Conservation (phyloP, 208 protist species). For the Balamuthia mandrillaris region DNA sequence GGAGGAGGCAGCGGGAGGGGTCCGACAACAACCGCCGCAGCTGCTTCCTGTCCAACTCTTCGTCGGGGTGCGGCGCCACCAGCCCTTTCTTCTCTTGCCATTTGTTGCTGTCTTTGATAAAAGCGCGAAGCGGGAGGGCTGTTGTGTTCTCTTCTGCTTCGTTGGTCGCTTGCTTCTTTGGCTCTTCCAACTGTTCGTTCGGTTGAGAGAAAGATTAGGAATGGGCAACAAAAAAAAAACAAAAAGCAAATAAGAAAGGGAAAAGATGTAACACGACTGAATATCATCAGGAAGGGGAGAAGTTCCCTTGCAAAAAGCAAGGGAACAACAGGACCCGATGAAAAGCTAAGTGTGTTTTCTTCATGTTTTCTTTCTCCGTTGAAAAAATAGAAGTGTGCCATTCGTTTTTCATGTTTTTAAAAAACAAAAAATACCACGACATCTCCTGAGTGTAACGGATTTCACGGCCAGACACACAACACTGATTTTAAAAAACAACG, state of each 20-base stretch:
- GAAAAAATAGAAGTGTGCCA: neutral
- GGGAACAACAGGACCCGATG: too few species aligned
- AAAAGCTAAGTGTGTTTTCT: too few species aligned
- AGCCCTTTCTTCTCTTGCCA: conserved; percentile 1
- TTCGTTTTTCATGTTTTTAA: conserved; percentile 14
- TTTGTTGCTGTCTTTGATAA: neutral
- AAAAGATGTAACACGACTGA: neutral
- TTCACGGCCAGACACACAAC: too few species aligned
- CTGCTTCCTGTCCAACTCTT: neutral
- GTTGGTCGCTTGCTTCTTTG: too few species aligned
- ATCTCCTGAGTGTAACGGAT: neutral
- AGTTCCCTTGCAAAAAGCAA: too few species aligned
- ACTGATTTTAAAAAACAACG: neutral
- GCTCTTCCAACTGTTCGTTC: too few species aligned
- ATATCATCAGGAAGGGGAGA: too few species aligned
- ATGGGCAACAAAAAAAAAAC: neutral
- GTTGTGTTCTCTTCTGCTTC: too few species aligned
- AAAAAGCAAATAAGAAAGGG: neutral
- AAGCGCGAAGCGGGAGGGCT: neutral
- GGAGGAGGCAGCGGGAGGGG: neutral
- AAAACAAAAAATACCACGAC: neutral
- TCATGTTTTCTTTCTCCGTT: too few species aligned
- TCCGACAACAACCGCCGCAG: neutral
- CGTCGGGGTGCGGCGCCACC: neutral
- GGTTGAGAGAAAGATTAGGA: too few species aligned